Percentiles rank a stretch among this genome's conserved stretches.
Conservation (phyloP, 768 basidiomycete genomes). For the Pleurotus pulmonarius region DNA sequence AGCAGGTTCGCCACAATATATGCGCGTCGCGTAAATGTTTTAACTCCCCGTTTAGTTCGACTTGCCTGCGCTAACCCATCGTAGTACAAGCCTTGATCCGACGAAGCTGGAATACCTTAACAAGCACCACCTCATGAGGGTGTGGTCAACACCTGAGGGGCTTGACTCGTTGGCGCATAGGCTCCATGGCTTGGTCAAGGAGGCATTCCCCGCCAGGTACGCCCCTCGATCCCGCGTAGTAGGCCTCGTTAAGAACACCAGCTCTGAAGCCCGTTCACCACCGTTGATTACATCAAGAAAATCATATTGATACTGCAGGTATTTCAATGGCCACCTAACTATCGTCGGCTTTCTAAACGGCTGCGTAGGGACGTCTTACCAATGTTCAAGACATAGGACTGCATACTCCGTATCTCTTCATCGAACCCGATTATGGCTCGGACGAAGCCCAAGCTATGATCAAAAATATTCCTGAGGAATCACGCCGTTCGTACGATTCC, state of each 20-base stretch:
- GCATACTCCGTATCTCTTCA: conserved; percentile 76
- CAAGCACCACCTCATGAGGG: conserved; percentile 73
- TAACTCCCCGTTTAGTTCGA: conserved; percentile 55
- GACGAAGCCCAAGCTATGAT: conserved; percentile 55
- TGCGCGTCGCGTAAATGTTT: background rate
- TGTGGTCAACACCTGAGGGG: conserved; percentile 46
- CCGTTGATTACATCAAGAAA: conserved; percentile 54
- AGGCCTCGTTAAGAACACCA: too few species aligned
- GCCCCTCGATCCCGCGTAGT: conserved; percentile 7
- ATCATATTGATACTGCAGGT: conserved; percentile 66
- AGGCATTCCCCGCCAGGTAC: conserved; percentile 59
- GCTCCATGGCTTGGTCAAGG: conserved; percentile 49
- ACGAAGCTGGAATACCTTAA: conserved; percentile 85
- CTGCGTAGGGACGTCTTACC: conserved; percentile 56
- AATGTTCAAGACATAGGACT: conserved; percentile 69
- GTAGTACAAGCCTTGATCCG: conserved; percentile 78
- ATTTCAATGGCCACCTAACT: background rate
- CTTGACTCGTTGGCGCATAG: conserved; percentile 51
- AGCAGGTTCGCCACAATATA: conserved; percentile 37
- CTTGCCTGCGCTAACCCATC: conserved; percentile 70
- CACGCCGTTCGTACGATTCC: conserved; percentile 28
- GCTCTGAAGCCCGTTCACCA: conserved; percentile 38
- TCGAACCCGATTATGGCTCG: conserved; percentile 55
- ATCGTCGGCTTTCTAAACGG: background rate
- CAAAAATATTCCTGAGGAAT: conserved; percentile 36